These are phyloP conservation scores for Ulmus americana DNA, from an alignment of 331 rosid species.

Conservation along the genomic window DNA sequence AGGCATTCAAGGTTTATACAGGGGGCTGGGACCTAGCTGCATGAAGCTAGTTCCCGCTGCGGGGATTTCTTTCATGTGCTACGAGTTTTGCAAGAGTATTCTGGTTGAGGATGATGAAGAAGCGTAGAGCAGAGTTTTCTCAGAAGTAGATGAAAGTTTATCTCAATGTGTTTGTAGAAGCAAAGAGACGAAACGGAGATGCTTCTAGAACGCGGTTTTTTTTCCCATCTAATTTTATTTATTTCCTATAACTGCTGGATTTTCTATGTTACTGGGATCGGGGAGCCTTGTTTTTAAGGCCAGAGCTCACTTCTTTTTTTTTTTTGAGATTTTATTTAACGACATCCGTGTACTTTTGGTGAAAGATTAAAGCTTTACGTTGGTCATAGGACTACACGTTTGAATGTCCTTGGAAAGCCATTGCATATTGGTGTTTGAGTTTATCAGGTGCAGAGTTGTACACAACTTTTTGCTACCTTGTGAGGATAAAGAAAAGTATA, in stretches of 20 bases:
- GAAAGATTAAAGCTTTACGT: no score
- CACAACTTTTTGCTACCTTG: no score
- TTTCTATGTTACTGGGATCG: conserved; percentile 15
- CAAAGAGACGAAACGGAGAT: conserved; percentile 17
- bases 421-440: no score
- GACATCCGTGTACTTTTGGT: neutral
- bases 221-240: conserved; percentile 1
- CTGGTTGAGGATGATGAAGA: conserved; percentile 53
- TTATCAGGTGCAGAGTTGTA: no score
- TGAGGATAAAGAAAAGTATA: no score
- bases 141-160: neutral
- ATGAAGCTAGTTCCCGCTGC: conserved; percentile 95
- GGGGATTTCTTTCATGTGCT: conserved; percentile 96
- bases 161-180: conserved; percentile 6
- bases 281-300: conserved; percentile 31
- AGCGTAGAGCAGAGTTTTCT: conserved; percentile 17
- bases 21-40: conserved; percentile 94
- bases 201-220: conserved; percentile 12
- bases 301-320: conserved; percentile 7
- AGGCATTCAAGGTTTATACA: conserved; percentile 71
- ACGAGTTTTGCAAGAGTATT: conserved; percentile 86
- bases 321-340: conserved; percentile 10
- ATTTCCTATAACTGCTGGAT: conserved; percentile 18
- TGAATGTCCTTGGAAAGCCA: no score
- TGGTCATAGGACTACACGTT: no score